A percentile compares a stretch with the other conserved stretches of the same genome.
Conservation (phyloP, 2,329 filamentous ascomycete species). For the Pseudocercospora macadamiae region DNA sequence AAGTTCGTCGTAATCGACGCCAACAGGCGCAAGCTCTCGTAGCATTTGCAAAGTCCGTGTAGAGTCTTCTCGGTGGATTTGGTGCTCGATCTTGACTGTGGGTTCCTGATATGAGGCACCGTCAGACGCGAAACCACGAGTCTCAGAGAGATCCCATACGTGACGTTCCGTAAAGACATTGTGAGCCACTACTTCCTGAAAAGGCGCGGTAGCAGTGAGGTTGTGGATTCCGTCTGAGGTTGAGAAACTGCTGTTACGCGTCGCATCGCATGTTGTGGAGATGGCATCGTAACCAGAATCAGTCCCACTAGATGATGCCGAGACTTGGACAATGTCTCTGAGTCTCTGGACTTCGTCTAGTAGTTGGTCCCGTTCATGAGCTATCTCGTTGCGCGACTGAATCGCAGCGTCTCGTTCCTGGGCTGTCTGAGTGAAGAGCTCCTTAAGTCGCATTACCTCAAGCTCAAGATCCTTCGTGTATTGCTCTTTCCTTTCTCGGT, state of each 20-base stretch:
- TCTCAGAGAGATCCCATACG: constrained; percentile 22
- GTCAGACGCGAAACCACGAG: constrained; percentile 26
- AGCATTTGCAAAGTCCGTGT: constrained; percentile 2
- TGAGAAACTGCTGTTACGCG: constrained; percentile 26
- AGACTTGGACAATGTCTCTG: constrained; percentile 16
- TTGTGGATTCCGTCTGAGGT: constrained; percentile 19
- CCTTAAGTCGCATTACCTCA: constrained; percentile 27
- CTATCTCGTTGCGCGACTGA: constrained; percentile 17
- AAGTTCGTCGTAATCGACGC: constrained; percentile 28
- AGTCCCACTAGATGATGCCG: constrained; percentile 19
- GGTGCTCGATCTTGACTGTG: constrained; percentile 1
- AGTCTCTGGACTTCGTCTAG: constrained; percentile 20
- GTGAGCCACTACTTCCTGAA: constrained; percentile 16
- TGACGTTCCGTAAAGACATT: constrained; percentile 11
- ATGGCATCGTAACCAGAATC: constrained; percentile 27
- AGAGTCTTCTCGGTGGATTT: neutral
- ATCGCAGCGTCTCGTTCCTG: constrained; percentile 26
- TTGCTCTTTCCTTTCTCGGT: constrained; percentile 30
- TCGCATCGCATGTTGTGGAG: constrained; percentile 23
- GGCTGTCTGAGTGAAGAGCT: constrained; percentile 23
- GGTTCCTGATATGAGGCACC: constrained; percentile 14
- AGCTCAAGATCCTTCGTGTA: constrained; percentile 31
- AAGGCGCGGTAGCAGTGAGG: constrained; percentile 20
- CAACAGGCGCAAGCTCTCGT: constrained; percentile 12
- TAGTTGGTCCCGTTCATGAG: constrained; percentile 21